A percentile compares a stretch with the other conserved stretches of the same genome.
phyloP scores from a whole-genome alignment of 495 filamentous ascomycete genomes.

The Podospora appendiculata region DNA sequence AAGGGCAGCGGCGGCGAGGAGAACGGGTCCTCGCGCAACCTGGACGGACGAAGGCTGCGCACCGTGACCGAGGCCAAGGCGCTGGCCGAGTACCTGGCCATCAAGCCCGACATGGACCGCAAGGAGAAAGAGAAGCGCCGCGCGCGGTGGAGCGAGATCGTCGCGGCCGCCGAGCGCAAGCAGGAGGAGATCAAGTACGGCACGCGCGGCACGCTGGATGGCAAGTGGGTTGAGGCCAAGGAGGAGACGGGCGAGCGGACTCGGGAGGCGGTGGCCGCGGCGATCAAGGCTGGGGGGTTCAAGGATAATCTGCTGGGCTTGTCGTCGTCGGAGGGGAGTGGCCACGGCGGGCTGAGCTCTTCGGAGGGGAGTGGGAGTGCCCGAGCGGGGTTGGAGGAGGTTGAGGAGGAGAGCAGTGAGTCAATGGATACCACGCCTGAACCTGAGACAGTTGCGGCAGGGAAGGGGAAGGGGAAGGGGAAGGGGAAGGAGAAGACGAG shows the following conservation, averaged over 20 bases:
- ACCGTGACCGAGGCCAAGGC: constrained; percentile 93
- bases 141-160: constrained; percentile 74
- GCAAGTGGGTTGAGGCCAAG: constrained; percentile 88
- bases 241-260: constrained; percentile 78
- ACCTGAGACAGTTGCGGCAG: constrained; percentile 1
- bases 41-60: constrained; percentile 83
- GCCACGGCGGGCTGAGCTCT: too few relatives aligned
- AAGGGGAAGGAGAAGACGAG: constrained; percentile 37
- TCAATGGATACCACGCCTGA: constrained; percentile 29
- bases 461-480: constrained; percentile 12
- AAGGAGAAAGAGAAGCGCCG: constrained; percentile 79
- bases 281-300: constrained; percentile 60
- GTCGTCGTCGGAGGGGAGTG: constrained; percentile 21
- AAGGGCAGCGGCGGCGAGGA: constrained; percentile 66
- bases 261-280: constrained; percentile 70
- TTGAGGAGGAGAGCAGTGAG: constrained; percentile 26
- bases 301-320: constrained; percentile 34
- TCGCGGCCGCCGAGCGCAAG: constrained; percentile 71
- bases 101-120: constrained; percentile 94
- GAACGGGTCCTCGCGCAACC: constrained; percentile 82
- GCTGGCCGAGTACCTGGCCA: constrained; percentile 86
- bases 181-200: constrained; percentile 72
- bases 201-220: constrained; percentile 65
- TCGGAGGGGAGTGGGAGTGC: constrained; percentile 29
- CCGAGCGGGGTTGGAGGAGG: constrained; percentile 22